Evolutionary conservation across 2,329 filamentous ascomycete species (phyloP), one percentile per base, ranked within the genome.

Genomic region (Aulographum hederae): DNA sequence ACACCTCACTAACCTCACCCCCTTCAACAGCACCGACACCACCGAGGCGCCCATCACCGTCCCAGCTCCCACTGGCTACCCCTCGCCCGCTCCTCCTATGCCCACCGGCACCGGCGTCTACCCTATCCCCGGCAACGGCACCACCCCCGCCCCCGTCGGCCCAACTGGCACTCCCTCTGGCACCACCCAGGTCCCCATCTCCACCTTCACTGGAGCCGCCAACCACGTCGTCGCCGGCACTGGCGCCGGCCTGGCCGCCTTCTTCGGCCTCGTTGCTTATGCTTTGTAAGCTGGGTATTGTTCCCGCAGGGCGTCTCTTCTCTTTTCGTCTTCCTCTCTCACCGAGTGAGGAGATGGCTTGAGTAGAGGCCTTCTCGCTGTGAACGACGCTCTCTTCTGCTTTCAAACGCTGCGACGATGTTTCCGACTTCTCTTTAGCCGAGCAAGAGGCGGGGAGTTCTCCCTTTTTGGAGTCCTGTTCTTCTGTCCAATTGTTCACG

Each of bases 201-300:
- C 47, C 17, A 33, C 46, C 10, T 65, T 58, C 60, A 65, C 62
- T 36, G 65, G 62, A 34, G 65, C 59, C 44, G 63, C 61, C 44
- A 53, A 54, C 46, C 58, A 62, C 52, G 54, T 52, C 37, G 52
- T 53, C 34, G 53, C 47, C 28, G 57, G 56, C 34, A 56, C 56
- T 26, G 62, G 61, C 46, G 62, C 58, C 36, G 61, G 59, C 43
- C 52, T 69, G 38, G 58, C 61, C 36, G 63, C 59, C 46, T 50
- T 68, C 27, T 28, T 28, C 27, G 27, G 27, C 27, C 10, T 28
- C 12, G 27, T 14, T 28, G 27, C 27, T 8, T 28, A 28, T 14
- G 12, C 16, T 17, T 14, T 28, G 27, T 28, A 28, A 28, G 15
- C 27, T n/a, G n/a, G n/a, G n/a, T n/a, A n/a, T n/a, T n/a, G n/a